Evolutionary conservation across 495 filamentous ascomycete species (phyloP).

Genomic region (Penicillium chermesinum): DNA sequence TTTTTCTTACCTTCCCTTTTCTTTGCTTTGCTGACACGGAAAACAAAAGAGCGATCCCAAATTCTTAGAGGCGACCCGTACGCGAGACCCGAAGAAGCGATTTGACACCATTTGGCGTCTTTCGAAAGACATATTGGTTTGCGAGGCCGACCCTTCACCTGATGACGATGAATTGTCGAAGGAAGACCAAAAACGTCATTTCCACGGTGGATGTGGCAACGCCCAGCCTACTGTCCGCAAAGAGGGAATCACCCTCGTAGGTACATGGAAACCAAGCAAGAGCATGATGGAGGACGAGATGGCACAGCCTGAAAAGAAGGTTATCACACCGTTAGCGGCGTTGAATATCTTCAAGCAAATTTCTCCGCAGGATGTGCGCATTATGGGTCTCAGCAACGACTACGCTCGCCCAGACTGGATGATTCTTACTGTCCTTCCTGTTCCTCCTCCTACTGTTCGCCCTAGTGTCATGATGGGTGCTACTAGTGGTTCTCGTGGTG

Average conservation of each 20-base stretch:
- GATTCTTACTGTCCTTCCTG: conserved; percentile 90
- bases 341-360: conserved; percentile 82
- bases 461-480: conserved; percentile 92
- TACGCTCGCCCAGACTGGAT: conserved; percentile 98
- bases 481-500: conserved; percentile 78
- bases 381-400: conserved; percentile 85
- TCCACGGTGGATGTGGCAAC: conserved; percentile 92
- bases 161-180: conserved; percentile 59
- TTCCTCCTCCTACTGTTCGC: conserved; percentile 90
- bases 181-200: conserved; percentile 42
- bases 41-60: conserved; percentile 73
- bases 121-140: conserved; percentile 80
- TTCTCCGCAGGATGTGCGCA: conserved; percentile 67
- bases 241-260: conserved; percentile 76
- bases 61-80: conserved; percentile 72
- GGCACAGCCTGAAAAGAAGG: conserved; percentile 72
- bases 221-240: conserved; percentile 79
- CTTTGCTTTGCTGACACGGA: conserved; percentile 66
- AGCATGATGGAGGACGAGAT: conserved; percentile 57
- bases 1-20: too few species aligned
- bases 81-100: conserved; percentile 85
- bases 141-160: conserved; percentile 64
- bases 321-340: conserved; percentile 76
- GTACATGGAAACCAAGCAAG: conserved; percentile 74
- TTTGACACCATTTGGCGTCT: conserved; percentile 85